phyloP scores from a whole-genome alignment of 2,329 filamentous ascomycete genomes.

The Fusarium nisikadoi region DNA sequence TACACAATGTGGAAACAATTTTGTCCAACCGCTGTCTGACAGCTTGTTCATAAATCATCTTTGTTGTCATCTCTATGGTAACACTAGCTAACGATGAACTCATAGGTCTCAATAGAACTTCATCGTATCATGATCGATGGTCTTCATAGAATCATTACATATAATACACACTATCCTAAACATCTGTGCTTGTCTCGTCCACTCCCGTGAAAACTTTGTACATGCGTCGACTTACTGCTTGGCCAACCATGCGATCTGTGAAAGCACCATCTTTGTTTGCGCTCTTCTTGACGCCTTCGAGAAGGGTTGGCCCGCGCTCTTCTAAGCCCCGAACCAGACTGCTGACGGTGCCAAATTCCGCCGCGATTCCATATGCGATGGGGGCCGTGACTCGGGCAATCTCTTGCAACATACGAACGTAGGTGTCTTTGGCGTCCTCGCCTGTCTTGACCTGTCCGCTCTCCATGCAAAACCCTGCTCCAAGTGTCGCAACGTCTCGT shows the following conservation, averaged over 20 bases:
- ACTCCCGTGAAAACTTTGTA: conserved; percentile 68
- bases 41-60: conserved; percentile 39
- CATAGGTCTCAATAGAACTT: conserved; percentile 13
- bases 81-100: conserved; percentile 39
- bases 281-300: conserved; percentile 71
- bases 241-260: conserved; percentile 66
- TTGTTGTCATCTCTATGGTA: conserved; percentile 40
- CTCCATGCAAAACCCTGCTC: conserved; percentile 81
- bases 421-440: conserved; percentile 73
- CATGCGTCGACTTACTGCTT: conserved; percentile 67
- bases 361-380: conserved; percentile 75
- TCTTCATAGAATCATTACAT: conserved; percentile 9
- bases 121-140: conserved; percentile 3
- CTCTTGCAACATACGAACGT: conserved; percentile 80
- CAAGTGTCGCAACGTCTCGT: conserved; percentile 59
- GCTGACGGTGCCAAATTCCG: conserved; percentile 67
- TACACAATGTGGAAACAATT: conserved; percentile 71
- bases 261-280: conserved; percentile 67
- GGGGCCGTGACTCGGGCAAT: conserved; percentile 76
- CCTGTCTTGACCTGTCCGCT: conserved; percentile 79
- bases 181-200: conserved; percentile 66
- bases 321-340: conserved; percentile 70
- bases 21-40: conserved; percentile 89
- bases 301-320: conserved; percentile 64
- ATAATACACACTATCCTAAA: conserved; percentile 44